phyloP scores from a whole-genome alignment of 345 rosid species.

The Eucalyptus tenuipes region DNA sequence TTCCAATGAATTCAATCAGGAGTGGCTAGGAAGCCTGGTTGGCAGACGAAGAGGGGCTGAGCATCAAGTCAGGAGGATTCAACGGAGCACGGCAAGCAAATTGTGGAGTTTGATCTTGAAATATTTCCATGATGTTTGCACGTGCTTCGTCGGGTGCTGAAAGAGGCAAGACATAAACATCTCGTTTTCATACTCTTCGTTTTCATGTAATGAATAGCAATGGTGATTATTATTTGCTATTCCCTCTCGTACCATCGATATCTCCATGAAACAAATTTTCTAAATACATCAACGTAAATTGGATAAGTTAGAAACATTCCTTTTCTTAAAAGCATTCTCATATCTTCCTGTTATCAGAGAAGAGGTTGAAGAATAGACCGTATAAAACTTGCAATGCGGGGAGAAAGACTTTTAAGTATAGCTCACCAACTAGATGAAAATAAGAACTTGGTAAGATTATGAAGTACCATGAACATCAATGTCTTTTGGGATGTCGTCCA shows the following conservation, averaged over 20 bases:
- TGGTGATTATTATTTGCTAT: neutral
- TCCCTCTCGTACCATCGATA: neutral
- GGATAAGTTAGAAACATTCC: too few species aligned
- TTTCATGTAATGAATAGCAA: neutral
- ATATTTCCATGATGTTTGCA: neutral
- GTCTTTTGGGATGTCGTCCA: slow-evolving; percentile 28
- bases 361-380: neutral
- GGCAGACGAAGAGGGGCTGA: neutral
- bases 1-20: too few species aligned
- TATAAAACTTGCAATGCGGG: neutral
- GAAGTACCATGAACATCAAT: neutral
- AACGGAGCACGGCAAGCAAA: neutral
- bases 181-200: neutral
- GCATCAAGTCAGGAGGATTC: neutral
- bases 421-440: neutral
- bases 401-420: neutral
- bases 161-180: neutral
- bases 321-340: too few species aligned
- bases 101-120: neutral
- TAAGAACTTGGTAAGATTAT: neutral
- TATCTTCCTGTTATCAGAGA: neutral
- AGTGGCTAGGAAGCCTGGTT: neutral
- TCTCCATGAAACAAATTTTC: neutral
- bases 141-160: neutral
- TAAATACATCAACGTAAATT: neutral